phyloP scores from a whole-genome alignment of 495 filamentous ascomycete genomes.

The Pseudoneurospora amorphoporcata region DNA sequence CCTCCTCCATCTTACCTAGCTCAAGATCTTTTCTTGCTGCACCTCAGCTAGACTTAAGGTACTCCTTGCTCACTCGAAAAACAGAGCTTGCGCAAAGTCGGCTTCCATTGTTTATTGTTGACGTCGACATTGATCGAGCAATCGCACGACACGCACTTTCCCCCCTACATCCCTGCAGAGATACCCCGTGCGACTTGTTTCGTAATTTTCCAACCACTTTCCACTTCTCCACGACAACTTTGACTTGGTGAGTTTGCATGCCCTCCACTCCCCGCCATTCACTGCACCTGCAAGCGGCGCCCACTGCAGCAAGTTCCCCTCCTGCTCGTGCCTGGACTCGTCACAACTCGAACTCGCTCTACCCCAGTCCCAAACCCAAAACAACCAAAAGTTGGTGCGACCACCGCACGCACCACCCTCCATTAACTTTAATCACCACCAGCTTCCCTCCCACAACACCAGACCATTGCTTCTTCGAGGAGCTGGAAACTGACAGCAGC shows the following conservation, averaged over 20 bases:
- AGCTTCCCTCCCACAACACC: neutral
- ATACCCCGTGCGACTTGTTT: slow-evolving; percentile 4
- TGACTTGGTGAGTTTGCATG: neutral
- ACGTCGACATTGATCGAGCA: neutral
- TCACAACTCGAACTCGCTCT: neutral
- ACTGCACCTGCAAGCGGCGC: slow-evolving; percentile 4
- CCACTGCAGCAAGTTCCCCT: neutral
- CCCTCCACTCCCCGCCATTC: neutral
- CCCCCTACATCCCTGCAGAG: slow-evolving; percentile 13
- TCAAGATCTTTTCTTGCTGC: slow-evolving; percentile 9
- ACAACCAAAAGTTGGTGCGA: neutral
- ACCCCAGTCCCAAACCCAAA: neutral
- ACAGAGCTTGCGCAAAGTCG: neutral
- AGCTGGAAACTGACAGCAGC: neutral
- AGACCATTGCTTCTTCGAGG: neutral
- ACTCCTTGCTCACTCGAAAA: slow-evolving; percentile 3
- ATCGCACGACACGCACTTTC: neutral
- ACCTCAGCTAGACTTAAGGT: too few species aligned
- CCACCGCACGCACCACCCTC: neutral
- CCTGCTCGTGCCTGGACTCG: neutral
- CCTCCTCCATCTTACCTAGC: neutral
- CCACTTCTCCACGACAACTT: neutral
- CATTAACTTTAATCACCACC: neutral
- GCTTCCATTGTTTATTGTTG: neutral
- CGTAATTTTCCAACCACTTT: neutral